phyloP scores from a whole-genome alignment of 1,139 yeast species.

The Eremothecium cymbalariae region DNA sequence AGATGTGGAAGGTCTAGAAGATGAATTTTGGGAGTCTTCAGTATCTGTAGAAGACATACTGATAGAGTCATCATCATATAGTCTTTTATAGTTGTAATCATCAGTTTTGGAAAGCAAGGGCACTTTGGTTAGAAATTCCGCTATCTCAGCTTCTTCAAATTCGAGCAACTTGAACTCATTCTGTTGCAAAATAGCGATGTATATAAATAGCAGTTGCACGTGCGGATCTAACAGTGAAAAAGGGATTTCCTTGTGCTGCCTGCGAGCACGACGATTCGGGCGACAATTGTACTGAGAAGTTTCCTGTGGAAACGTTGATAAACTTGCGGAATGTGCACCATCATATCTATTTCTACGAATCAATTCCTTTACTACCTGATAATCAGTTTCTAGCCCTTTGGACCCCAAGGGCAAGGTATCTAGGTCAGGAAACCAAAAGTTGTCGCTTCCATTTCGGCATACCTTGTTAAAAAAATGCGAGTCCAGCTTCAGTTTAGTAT shows the following conservation, averaged over 20 bases:
- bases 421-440: conserved; percentile 33
- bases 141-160: conserved; percentile 81
- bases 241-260: conserved; percentile 36
- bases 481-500: conserved; percentile 13
- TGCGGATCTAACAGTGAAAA: conserved; percentile 70
- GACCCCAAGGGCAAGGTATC: conserved; percentile 26
- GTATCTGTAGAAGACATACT: conserved; percentile 11
- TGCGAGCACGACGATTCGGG: conserved; percentile 9
- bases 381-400: conserved; percentile 22
- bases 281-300: neutral
- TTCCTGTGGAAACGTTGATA: conserved; percentile 8
- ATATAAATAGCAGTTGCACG: conserved; percentile 65
- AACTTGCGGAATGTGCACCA: conserved; percentile 15
- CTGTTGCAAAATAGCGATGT: conserved; percentile 71
- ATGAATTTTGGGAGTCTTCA: conserved; percentile 8
- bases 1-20: conserved; percentile 9
- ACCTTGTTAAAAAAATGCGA: conserved; percentile 14
- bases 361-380: conserved; percentile 26
- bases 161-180: conserved; percentile 73
- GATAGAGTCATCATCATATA: conserved; percentile 19
- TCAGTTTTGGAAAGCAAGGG: conserved; percentile 33
- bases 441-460: conserved; percentile 24
- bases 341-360: conserved; percentile 24
- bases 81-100: conserved; percentile 25
- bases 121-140: conserved; percentile 61